Evolutionary conservation across 2,329 filamentous ascomycete genomes (phyloP).

Genomic region (Phialophora expanda): DNA sequence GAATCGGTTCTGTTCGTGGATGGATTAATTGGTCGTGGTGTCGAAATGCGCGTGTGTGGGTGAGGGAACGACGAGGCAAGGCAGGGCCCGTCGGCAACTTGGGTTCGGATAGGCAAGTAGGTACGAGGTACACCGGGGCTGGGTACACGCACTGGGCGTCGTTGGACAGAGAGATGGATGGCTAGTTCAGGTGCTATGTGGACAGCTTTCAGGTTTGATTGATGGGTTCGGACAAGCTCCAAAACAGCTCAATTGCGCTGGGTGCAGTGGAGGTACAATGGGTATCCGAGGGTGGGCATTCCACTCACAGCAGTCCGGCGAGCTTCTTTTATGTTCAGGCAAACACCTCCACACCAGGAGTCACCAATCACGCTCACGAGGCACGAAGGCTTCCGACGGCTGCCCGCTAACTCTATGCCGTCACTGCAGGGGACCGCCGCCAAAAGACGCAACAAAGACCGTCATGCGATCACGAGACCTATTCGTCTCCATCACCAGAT

Average conservation of each 20-base stretch:
- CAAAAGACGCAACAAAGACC: background rate
- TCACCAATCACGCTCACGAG: slow-evolving; percentile 11
- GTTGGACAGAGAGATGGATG: background rate
- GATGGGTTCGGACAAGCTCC: slow-evolving; percentile 16
- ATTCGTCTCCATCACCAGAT: slow-evolving; percentile 13
- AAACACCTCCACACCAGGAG: slow-evolving; percentile 11
- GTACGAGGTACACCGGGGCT: background rate
- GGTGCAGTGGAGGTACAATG: slow-evolving; percentile 3
- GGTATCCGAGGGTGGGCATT: slow-evolving; percentile 12
- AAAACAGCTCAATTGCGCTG: slow-evolving; percentile 13
- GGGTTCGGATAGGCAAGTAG: background rate
- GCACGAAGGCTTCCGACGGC: slow-evolving; percentile 9
- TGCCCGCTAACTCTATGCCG: slow-evolving; percentile 4
- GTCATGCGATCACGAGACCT: slow-evolving; percentile 18
- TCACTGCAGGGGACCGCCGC: slow-evolving; percentile 1
- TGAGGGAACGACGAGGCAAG: background rate
- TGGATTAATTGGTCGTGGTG: background rate
- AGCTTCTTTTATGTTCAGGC: slow-evolving; percentile 17
- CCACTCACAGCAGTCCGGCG: slow-evolving; percentile 6
- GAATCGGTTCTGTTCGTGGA: background rate
- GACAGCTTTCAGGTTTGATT: slow-evolving; percentile 2
- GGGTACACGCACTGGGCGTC: background rate
- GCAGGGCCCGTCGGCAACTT: background rate
- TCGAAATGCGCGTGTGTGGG: slow-evolving; percentile 4
- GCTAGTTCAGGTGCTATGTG: background rate